A percentile compares a stretch with the other conserved stretches of the same genome.
These are phyloP conservation scores for Funneliformis geosporum DNA, from an alignment of 192 early-diverging fungal genomes.

Conservation along the genomic window DNA sequence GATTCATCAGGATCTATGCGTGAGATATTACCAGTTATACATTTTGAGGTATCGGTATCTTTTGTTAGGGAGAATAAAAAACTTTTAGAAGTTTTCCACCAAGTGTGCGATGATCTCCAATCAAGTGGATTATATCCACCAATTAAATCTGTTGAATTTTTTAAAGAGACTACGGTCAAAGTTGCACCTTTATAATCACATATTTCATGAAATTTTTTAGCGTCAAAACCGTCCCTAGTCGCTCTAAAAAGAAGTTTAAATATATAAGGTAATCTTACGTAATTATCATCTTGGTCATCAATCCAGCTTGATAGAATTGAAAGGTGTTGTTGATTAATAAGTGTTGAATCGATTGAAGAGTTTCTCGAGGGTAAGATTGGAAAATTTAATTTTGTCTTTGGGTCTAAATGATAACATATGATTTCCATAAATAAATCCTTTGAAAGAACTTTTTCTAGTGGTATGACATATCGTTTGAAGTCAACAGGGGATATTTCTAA, in stretches of 20 bases:
- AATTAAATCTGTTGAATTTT: not conserved
- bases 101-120: not conserved
- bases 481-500: constrained; percentile 4
- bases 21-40: not conserved
- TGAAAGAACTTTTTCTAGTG: not conserved
- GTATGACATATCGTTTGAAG: not conserved
- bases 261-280: not conserved
- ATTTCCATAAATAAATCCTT: not conserved
- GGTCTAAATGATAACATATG: not conserved
- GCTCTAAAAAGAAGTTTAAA: constrained; percentile 5
- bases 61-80: constrained; percentile 11
- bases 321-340: constrained; percentile 10
- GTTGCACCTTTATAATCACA: constrained; percentile 11
- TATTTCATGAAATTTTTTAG: constrained; percentile 10
- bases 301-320: constrained; percentile 17
- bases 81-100: not conserved
- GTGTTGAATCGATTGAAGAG: not conserved
- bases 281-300: not conserved
- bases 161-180: not conserved
- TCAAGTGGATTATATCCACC: constrained; percentile 8
- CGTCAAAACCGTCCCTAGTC: constrained; percentile 1
- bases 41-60: not conserved
- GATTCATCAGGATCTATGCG: not conserved
- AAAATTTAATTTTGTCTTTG: not conserved
- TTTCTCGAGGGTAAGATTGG: constrained; percentile 17